Evolutionary conservation across 208 protist species (phyloP), one percentile per base, ranked within the genome.

Genomic region (Herpetomonas tarakana): DNA sequence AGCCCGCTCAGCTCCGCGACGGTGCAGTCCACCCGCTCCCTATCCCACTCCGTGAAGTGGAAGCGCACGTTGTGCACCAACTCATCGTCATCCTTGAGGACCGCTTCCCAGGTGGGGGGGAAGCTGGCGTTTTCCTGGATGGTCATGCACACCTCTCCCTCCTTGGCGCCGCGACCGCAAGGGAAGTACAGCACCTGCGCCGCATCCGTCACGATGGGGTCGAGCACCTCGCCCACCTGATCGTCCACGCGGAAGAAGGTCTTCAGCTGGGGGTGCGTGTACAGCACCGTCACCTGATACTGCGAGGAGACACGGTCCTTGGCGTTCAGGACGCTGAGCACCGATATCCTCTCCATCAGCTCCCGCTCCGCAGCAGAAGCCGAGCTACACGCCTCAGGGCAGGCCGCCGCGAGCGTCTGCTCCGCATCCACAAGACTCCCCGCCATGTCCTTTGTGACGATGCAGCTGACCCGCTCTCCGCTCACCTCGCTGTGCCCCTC

Each of bases 41-140:
- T 26, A 4, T 65, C 66, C 70, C 76, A 78, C 38, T 77, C 64
- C 1, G 76, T 78, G 67, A 83, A 78, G 60, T 83, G 76, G 52
- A 78, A 75, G 19, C 62, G 41, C 18, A 76, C 76, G 39, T 75
- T 78, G 52, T 83, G 76, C 26, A 72, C 56, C 7, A 83, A 49
- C 45, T 76, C 71, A 45, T 83, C 71, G 16, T 82, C 75, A 38
- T 62, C 65, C 6, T 61, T 52, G 19, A 59, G 16, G 18, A 21
- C 55, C 9, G 24, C 31, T 44, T 73, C 62, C 75, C 75, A 82
- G 46, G 70, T 71, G 3, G 38, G 28, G 16, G 75, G 70, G 9
- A 82, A 21, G 6, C 45, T 28, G n/a, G 44, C 50, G 22, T 77
- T 1, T 39, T 52, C 53, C 28, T 74, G 60, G 53, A 54, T 27